Base-by-base conservation (phyloP, 768 basidiomycete genomes). In the Calvatia gigantea region DNA sequence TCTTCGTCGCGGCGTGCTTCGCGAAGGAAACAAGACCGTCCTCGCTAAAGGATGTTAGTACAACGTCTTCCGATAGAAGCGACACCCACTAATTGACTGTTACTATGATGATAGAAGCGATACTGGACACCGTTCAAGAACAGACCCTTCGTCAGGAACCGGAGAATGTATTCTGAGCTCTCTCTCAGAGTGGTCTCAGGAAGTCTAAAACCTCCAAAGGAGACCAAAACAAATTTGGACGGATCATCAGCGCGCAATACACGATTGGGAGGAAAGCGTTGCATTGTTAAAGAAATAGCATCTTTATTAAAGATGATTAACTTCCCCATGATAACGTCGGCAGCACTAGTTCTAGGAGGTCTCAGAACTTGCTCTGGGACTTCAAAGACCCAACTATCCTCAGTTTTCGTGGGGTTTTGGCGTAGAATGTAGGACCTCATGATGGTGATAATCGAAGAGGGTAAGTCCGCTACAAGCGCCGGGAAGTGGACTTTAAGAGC, bases 31-130 rank as follows among this genome's bases (percentile, higher is more conserved):
- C 85, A 88, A 25, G 84, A 85, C 17, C 84, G 73, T 23, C 81
- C 77, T 39, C 85, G 72, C 85, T 86, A 43, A 21, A n/a, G 23
- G 12, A 19, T 14, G 7, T 33, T 11, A 17, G 9, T 31, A 8
- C 31, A 27, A 5, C 60, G 42, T 41, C 25, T 9, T 15, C 14
- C 6, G 19, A 27, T 48, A 0, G 38, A 9, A 25, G 39, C 11
- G 17, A 11, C 7, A 67, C 74, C 9, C 58, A 85, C 84, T 64
- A 87, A 61, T 59, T 88, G 86, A 57, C 84, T 87, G 62, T 87
- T 86, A 38, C 86, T 86, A 56, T 88, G 86, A 54, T 83, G 82
- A 56, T 85, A 87, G 64, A 87, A 87, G 2, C 85, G 79, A 64
- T 86, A 86, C 59, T 86, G 81, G 0, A 76, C 65, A 1, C 73